phyloP scores from a whole-genome alignment of 176 grass and related monocot genomes.

The Musa beccarii region DNA sequence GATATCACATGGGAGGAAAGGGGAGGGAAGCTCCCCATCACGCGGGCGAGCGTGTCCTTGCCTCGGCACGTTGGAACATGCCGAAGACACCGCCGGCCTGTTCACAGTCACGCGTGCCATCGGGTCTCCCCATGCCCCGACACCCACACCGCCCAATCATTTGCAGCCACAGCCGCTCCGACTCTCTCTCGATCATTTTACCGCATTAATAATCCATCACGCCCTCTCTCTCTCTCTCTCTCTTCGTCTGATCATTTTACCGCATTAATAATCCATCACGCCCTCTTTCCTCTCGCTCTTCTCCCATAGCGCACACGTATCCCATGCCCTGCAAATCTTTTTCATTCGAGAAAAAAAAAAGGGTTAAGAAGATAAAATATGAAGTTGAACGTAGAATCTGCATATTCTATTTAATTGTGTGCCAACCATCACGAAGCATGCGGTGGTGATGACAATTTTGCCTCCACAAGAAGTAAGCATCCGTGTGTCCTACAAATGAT shows the following conservation, averaged over 20 bases:
- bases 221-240: neutral
- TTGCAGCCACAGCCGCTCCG: neutral
- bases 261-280: too few relatives aligned
- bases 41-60: neutral
- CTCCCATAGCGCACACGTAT: too few relatives aligned
- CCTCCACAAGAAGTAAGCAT: too few relatives aligned
- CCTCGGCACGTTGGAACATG: neutral
- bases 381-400: too few relatives aligned
- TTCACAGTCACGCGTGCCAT: neutral
- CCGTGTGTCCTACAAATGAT: too few relatives aligned
- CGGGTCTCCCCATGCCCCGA: neutral
- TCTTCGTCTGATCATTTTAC: neutral
- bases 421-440: too few relatives aligned
- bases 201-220: neutral
- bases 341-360: too few relatives aligned
- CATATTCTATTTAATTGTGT: too few relatives aligned
- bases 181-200: neutral
- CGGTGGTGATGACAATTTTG: too few relatives aligned
- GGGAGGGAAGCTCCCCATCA: neutral
- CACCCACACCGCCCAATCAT: neutral
- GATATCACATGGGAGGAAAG: neutral
- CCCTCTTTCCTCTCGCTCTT: too few relatives aligned
- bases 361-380: too few relatives aligned
- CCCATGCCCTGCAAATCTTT: too few relatives aligned
- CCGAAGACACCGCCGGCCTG: neutral